phyloP scores from a whole-genome alignment of 768 basidiomycete species.

The Leccinellum rugosiceps region DNA sequence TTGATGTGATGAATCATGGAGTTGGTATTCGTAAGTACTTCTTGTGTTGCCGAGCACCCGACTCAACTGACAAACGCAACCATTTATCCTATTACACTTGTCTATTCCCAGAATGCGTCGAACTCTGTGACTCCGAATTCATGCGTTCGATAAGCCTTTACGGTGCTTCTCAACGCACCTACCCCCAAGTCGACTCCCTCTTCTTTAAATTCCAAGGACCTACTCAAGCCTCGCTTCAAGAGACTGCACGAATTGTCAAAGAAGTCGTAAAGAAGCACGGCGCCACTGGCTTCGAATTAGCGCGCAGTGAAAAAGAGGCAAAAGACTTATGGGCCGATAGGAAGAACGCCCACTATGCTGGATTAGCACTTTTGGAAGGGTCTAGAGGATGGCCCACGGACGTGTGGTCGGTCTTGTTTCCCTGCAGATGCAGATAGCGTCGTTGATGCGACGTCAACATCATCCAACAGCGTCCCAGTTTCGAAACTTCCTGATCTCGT shows the following conservation, averaged over 20 bases:
- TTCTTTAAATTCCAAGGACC: constrained; percentile 89
- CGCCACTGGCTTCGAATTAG: constrained; percentile 64
- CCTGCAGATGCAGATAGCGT: background rate
- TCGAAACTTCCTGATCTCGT: constrained; percentile 65
- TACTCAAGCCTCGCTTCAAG: constrained; percentile 52
- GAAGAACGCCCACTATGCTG: constrained; percentile 64
- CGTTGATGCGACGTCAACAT: background rate
- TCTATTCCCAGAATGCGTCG: constrained; percentile 64
- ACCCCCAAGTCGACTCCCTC: constrained; percentile 63
- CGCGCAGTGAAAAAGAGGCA: constrained; percentile 62
- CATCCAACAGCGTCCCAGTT: constrained; percentile 50
- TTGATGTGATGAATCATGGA: constrained; percentile 67
- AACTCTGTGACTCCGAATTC: constrained; percentile 71
- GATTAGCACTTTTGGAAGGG: constrained; percentile 57
- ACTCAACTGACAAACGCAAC: background rate
- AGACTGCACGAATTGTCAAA: constrained; percentile 58
- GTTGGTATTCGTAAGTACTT: constrained; percentile 66
- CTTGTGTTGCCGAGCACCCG: background rate
- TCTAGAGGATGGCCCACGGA: constrained; percentile 69
- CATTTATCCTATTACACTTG: background rate
- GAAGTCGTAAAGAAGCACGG: constrained; percentile 61
- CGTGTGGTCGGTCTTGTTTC: constrained; percentile 53
- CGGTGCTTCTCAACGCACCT: constrained; percentile 52
- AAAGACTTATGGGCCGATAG: constrained; percentile 70
- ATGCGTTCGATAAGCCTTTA: constrained; percentile 60